These are phyloP conservation scores for Hondaea fermentalgiana DNA, from an alignment of 108 stramenopile species.

Conservation along the genomic window DNA sequence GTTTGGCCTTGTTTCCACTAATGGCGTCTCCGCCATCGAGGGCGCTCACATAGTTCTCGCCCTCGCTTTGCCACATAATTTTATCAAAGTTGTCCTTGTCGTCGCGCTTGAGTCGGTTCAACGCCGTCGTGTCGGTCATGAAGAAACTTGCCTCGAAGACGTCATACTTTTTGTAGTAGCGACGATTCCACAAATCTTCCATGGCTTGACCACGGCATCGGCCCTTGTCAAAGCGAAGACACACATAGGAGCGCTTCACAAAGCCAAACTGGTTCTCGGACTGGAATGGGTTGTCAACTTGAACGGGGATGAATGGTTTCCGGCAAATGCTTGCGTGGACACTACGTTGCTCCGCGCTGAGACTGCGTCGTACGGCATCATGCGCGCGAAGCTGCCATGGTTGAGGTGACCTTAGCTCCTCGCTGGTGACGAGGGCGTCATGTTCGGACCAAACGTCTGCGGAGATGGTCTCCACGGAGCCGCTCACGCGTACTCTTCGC, in stretches of 20 bases:
- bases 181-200: neutral
- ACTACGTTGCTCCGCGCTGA: neutral
- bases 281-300: slow-evolving; percentile 1
- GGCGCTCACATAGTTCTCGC: slow-evolving; percentile 1
- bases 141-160: neutral
- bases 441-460: neutral
- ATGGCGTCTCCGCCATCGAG: slow-evolving; percentile 7
- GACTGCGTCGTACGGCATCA: neutral
- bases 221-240: neutral
- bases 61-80: neutral
- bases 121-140: slow-evolving; percentile 5
- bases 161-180: slow-evolving; percentile 13
- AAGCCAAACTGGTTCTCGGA: neutral
- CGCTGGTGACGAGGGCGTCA: neutral
- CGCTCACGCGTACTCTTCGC: neutral
- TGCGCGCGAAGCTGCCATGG: slow-evolving; percentile 1
- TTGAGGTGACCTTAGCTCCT: neutral
- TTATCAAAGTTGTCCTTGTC: slow-evolving; percentile 12
- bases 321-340: neutral
- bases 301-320: neutral
- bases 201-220: slow-evolving; percentile 12
- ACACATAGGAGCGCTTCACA: neutral
- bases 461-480: neutral
- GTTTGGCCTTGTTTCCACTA: slow-evolving; percentile 12
- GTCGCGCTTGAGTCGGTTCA: neutral